Evolutionary conservation across 768 basidiomycete species (phyloP), one percentile per base, ranked within the genome.

Genomic region (Cyathus striatus): DNA sequence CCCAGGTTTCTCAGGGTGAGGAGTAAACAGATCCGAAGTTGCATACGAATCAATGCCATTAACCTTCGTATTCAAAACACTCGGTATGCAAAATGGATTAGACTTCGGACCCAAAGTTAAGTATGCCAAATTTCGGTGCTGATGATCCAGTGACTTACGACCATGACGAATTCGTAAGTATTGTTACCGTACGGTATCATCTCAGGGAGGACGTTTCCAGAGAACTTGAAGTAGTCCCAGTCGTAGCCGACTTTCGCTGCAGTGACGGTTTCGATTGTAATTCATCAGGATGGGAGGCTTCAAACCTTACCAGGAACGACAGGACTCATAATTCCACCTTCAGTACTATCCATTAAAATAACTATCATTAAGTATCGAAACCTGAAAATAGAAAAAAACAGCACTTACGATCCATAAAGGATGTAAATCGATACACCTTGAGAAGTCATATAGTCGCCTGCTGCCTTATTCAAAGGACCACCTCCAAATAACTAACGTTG

Each of bases 31-130:
- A n/a, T n/a, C n/a, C n/a, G n/a, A n/a, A n/a, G n/a, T n/a, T n/a
- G n/a, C n/a, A 36, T 72, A 75, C 9, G 65, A 71, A 17, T 58
- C 55, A 14, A 51, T 48, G 2, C 71, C 75, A 1, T 64, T 50
- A 1, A 68, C 39, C 37, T 59, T 49, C 7, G 58, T 39, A 48
- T 76, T 76, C 35, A 61, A 45, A 1, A 59, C 53, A n/a, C 43
- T 20, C 3, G 56, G 59, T 12, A 39, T 44, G 20, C 49, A 48
- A 37, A 49, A 53, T 33, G 35, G 38, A 26, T 46, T 54, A 21
- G 51, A 36, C 59, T 57, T 24, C 10, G 41, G 23, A 40, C 5
- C 7, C 24, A 30, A 9, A 9, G n/a, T 30, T 30, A 30, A 5
- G 61, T 49, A n/a, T n/a, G n/a, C n/a, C n/a, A n/a, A n/a, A n/a